Percentiles rank a stretch among this genome's conserved stretches.
Evolutionary conservation across 2,329 filamentous ascomycete genomes (phyloP).

Genomic region (Fusarium fracticaudum): DNA sequence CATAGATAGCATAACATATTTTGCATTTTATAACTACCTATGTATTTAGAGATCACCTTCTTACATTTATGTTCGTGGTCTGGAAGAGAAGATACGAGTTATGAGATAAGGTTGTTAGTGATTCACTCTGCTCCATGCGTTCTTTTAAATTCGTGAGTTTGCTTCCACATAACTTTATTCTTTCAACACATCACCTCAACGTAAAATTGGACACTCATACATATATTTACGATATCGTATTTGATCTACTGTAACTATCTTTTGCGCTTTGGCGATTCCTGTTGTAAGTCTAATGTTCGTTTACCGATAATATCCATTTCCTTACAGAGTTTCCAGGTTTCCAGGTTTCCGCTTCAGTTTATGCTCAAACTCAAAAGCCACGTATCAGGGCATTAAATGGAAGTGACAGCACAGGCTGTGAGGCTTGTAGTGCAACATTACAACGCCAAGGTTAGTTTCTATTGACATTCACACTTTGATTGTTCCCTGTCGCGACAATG

Average conservation of each 20-base stretch:
- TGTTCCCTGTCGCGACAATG: neutral
- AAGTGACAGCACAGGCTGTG: rapidly evolving
- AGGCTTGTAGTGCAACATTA: neutral
- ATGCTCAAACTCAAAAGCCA: neutral
- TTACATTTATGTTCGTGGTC: too few relatives aligned
- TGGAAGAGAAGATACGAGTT: too few relatives aligned
- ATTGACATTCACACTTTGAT: neutral
- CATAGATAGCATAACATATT: too few relatives aligned
- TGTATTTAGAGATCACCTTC: too few relatives aligned
- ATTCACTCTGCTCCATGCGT: neutral
- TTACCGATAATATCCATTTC: rapidly evolving
- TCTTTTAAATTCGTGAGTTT: neutral
- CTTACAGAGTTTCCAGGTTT: too few relatives aligned
- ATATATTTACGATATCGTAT: neutral
- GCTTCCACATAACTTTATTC: neutral
- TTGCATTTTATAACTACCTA: rapidly evolving
- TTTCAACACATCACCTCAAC: neutral
- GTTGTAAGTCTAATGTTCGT: neutral
- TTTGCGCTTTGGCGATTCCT: neutral
- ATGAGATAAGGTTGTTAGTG: neutral
- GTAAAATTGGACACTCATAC: rapidly evolving
- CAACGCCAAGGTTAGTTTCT: neutral
- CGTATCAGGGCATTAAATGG: rapidly evolving
- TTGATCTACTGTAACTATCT: neutral
- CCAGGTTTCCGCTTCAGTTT: neutral